phyloP scores from a whole-genome alignment of 2,329 filamentous ascomycete genomes.

The Colletotrichum orbiculare region DNA sequence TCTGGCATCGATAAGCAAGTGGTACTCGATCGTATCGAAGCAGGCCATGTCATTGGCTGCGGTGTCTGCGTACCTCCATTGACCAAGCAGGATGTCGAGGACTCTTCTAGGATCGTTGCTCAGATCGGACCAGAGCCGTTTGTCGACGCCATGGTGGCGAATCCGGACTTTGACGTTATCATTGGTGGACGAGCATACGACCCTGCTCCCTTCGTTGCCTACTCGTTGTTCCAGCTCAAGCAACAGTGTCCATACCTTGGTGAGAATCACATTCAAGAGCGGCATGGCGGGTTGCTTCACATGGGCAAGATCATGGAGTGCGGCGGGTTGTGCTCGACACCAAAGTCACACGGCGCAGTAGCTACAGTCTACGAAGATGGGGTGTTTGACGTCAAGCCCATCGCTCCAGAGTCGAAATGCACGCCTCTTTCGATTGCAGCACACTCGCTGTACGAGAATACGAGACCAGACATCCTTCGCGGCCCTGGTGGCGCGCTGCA shows the following conservation, averaged over 20 bases:
- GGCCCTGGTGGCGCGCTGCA: constrained; percentile 62
- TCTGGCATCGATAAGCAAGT: constrained; percentile 50
- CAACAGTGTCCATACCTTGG: constrained; percentile 4
- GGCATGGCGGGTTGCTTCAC: constrained; percentile 54
- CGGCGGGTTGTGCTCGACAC: constrained; percentile 58
- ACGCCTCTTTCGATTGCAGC: constrained; percentile 62
- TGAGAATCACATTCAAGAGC: constrained; percentile 31
- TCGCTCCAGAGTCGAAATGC: constrained; percentile 52
- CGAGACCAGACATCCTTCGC: constrained; percentile 58
- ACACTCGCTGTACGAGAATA: constrained; percentile 66
- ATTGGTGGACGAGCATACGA: constrained; percentile 58
- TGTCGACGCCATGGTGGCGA: constrained; percentile 50
- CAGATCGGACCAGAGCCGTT: constrained; percentile 61
- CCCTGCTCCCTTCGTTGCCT: constrained; percentile 53
- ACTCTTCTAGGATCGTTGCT: constrained; percentile 51
- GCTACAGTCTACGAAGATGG: constrained; percentile 54
- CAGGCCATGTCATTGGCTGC: constrained; percentile 48
- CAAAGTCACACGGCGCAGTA: constrained; percentile 56
- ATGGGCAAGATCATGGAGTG: constrained; percentile 70
- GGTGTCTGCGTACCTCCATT: constrained; percentile 54
- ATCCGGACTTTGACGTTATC: constrained; percentile 59
- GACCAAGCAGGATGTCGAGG: constrained; percentile 50
- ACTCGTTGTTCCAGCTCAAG: constrained; percentile 38
- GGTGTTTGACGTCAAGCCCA: constrained; percentile 59
- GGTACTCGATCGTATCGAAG: constrained; percentile 44